Conservation (phyloP, 2,329 filamentous ascomycete genomes). For the Colletotrichum godetiae region DNA sequence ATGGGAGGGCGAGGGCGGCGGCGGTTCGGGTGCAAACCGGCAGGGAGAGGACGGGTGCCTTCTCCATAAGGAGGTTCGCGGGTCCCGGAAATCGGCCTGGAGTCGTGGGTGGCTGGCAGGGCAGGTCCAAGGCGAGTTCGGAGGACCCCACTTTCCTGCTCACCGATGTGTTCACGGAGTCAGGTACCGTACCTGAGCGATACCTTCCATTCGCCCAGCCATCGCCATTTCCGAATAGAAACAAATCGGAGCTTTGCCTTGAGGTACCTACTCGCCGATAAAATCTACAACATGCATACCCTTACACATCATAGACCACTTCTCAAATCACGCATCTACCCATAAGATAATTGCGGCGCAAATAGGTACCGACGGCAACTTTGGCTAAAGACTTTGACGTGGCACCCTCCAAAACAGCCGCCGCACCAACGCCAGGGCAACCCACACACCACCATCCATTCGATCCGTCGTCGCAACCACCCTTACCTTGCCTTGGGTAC, state of each 20-base stretch:
- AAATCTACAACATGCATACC: background rate
- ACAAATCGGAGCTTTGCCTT: too few species aligned
- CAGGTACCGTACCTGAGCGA: background rate
- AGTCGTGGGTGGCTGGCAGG: constrained; percentile 7
- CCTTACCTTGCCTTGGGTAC: too few species aligned
- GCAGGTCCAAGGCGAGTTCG: too few species aligned
- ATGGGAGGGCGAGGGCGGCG: background rate
- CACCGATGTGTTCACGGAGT: background rate
- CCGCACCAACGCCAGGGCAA: background rate
- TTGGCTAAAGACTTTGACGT: background rate
- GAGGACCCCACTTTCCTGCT: background rate
- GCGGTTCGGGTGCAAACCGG: constrained; percentile 15
- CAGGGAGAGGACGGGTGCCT: background rate
- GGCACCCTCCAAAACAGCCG: background rate
- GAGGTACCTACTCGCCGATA: background rate
- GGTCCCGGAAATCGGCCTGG: background rate
- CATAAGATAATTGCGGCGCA: background rate
- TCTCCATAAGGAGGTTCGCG: background rate
- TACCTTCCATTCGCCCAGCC: constrained; percentile 9
- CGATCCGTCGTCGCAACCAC: background rate
- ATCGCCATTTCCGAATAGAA: constrained; percentile 19
- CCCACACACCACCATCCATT: background rate
- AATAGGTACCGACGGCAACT: background rate
- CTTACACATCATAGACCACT: background rate
- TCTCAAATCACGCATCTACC: background rate